Percentiles rank a stretch among this genome's conserved stretches.
These are phyloP conservation scores for Rhodotorula toruloides DNA, from an alignment of 768 basidiomycete genomes.

Conservation along the genomic window DNA sequence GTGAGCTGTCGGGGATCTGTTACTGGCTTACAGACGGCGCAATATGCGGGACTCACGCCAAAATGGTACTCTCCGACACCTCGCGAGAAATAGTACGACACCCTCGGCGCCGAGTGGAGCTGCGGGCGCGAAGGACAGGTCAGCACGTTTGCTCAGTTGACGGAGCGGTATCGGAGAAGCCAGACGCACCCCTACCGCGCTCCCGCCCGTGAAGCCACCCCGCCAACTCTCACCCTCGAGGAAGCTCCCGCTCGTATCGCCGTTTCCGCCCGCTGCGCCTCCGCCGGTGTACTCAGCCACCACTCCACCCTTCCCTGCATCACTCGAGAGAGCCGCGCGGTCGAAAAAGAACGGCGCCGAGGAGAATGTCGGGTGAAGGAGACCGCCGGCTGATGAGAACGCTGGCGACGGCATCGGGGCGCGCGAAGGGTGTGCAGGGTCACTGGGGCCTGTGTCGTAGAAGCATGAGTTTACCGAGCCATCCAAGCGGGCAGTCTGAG, in stretches of 20 bases:
- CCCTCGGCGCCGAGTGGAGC: conserved; percentile 72
- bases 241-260: neutral
- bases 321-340: neutral
- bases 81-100: conserved; percentile 93
- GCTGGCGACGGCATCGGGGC: no score
- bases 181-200: conserved; percentile 44
- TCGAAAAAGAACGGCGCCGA: conserved; percentile 48
- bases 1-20: neutral
- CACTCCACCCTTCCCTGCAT: neutral
- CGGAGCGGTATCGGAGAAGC: neutral
- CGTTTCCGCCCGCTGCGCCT: neutral
- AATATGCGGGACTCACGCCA: conserved; percentile 59
- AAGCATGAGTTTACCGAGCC: no score
- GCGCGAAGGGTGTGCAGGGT: no score
- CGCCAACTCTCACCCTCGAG: conserved; percentile 41
- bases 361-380: conserved; percentile 44
- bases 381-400: no score
- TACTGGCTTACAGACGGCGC: neutral
- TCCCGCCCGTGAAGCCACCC: conserved; percentile 27
- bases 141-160: neutral
- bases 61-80: conserved; percentile 94
- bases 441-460: no score
- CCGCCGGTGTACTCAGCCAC: neutral
- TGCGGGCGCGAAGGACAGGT: neutral
- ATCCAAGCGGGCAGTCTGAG: no score